Percentiles rank a stretch among this genome's conserved stretches.
Conservation (phyloP, 129 eudicot genomes). For the Tagetes erecta region DNA sequence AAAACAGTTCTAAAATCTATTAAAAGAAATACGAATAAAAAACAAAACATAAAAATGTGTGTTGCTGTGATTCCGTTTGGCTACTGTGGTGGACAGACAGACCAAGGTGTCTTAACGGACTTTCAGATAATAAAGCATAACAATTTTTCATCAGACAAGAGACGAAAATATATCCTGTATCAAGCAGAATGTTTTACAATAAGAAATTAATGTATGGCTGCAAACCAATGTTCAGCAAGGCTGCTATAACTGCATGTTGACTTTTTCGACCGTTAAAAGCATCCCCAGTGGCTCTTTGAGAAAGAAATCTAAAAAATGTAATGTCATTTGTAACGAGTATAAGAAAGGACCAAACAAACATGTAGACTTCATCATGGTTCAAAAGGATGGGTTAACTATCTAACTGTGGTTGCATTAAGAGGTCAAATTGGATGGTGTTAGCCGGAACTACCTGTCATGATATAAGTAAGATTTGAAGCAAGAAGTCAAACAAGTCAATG, state of each 20-base stretch:
- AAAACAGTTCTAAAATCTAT: conserved; percentile 32
- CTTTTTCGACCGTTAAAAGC: conserved; percentile 33
- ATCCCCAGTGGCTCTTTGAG: conserved; percentile 30
- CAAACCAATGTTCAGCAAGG: conserved; percentile 38
- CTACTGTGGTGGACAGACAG: conserved; percentile 27
- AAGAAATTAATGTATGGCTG: conserved; percentile 22
- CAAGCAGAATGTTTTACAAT: neutral
- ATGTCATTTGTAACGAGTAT: conserved; percentile 5
- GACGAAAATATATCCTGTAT: neutral
- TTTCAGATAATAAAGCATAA: conserved; percentile 15
- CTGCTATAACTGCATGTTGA: conserved; percentile 27
- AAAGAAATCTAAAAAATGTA: conserved; percentile 21
- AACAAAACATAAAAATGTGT: neutral
- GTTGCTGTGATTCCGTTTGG: conserved; percentile 16
- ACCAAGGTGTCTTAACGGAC: conserved; percentile 7
- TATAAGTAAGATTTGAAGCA: conserved; percentile 39
- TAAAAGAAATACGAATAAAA: neutral
- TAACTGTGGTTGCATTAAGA: conserved; percentile 36
- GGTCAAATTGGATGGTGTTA: conserved; percentile 52
- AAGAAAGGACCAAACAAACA: conserved; percentile 7
- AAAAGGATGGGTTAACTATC: conserved; percentile 28
- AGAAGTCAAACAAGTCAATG: conserved; percentile 42
- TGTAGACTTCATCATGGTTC: conserved; percentile 26
- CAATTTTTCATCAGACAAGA: conserved; percentile 18
- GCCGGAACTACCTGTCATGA: conserved; percentile 70